Conservation (phyloP, 139 green algal genomes). For the Edaphochlamys debaryana region DNA sequence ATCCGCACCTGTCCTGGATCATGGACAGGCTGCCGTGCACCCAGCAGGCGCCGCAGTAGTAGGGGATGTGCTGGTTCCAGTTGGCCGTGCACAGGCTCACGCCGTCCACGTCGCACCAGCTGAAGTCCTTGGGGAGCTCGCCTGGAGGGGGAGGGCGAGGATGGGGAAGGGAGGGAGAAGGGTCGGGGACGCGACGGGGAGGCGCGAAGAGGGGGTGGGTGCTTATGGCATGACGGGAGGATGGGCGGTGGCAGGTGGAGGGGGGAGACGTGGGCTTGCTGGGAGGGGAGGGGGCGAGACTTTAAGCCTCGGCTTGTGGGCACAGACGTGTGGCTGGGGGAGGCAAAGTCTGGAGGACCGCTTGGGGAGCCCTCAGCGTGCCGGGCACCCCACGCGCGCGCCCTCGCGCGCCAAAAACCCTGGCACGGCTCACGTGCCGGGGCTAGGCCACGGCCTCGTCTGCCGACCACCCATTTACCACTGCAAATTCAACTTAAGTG, state of each 20-base stretch:
- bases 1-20: slow-evolving; percentile 20
- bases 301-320: too few species aligned
- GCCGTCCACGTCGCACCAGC: slow-evolving; percentile 43
- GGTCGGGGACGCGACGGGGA: too few species aligned
- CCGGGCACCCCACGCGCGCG: too few species aligned
- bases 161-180: too few species aligned
- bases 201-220: too few species aligned
- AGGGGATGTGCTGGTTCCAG: slow-evolving; percentile 53
- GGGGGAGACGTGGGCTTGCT: not conserved
- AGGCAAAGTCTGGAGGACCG: too few species aligned
- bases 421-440: not conserved
- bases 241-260: not conserved
- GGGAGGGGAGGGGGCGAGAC: too few species aligned
- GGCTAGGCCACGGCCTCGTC: not conserved
- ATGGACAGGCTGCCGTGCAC: slow-evolving; percentile 18
- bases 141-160: too few species aligned
- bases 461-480: not conserved
- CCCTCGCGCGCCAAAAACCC: too few species aligned
- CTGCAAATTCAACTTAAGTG: too few species aligned
- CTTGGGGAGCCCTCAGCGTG: too few species aligned
- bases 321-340: too few species aligned
- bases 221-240: not conserved
- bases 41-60: slow-evolving; percentile 33
- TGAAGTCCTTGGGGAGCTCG: slow-evolving; percentile 1
- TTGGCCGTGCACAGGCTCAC: slow-evolving; percentile 49